These are phyloP conservation scores for Termitomyces sp. DNA, from an alignment of 768 basidiomycete species.

Conservation along the genomic window DNA sequence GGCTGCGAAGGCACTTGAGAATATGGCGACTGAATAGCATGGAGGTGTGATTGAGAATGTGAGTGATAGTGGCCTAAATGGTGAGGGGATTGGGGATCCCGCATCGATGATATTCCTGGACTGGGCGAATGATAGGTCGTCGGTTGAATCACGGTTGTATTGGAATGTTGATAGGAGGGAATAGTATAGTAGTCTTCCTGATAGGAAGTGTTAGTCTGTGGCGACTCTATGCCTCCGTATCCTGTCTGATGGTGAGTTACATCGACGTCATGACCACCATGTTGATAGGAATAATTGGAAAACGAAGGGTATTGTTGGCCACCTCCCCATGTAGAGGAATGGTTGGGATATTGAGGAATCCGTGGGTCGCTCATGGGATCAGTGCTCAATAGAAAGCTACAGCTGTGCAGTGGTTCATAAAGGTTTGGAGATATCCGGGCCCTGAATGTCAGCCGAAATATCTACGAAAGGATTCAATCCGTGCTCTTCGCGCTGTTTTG, in stretches of 20 bases:
- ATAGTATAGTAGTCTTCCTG: constrained; percentile 19
- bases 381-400: constrained; percentile 8
- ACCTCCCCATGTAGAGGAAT: constrained; percentile 29
- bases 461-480: constrained; percentile 19
- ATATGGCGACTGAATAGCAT: constrained; percentile 30
- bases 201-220: constrained; percentile 14
- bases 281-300: constrained; percentile 23
- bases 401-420: constrained; percentile 26
- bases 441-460: constrained; percentile 21
- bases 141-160: constrained; percentile 1
- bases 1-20: constrained; percentile 23
- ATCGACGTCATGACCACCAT: constrained; percentile 16
- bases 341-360: constrained; percentile 27
- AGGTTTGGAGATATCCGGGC: constrained; percentile 13
- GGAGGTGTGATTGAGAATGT: constrained; percentile 33
- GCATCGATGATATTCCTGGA: constrained; percentile 25
- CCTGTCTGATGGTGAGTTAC: constrained; percentile 22
- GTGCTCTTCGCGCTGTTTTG: constrained; percentile 24
- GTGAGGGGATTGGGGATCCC: constrained; percentile 28
- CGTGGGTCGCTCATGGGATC: constrained; percentile 27
- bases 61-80: constrained; percentile 26
- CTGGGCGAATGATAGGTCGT: constrained; percentile 18
- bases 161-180: constrained; percentile 18
- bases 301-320: constrained; percentile 28
- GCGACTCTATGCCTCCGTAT: constrained; percentile 10